These are phyloP conservation scores for Solanum chacoense DNA, from an alignment of 305 asterid genomes.

Conservation along the genomic window DNA sequence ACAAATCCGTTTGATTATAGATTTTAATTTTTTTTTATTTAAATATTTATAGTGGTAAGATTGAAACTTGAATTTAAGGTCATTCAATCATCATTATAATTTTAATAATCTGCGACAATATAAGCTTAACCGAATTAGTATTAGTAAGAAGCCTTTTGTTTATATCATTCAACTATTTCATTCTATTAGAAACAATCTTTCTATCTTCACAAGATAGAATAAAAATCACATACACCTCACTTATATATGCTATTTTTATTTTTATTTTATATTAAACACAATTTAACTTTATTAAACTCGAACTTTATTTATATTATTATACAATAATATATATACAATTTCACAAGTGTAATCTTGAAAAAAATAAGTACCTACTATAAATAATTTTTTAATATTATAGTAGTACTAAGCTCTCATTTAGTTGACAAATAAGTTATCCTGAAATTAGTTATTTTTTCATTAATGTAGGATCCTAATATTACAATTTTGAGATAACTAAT, in stretches of 20 bases:
- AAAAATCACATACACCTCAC: background rate
- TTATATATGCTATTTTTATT: background rate
- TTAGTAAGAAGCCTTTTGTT: background rate
- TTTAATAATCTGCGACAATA: too few species aligned
- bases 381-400: too few species aligned
- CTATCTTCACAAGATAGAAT: background rate
- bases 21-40: too few species aligned
- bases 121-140: too few species aligned
- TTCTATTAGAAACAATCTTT: background rate
- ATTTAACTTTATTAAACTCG: background rate
- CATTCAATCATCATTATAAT: background rate
- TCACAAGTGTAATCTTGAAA: too few species aligned
- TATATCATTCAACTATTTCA: background rate
- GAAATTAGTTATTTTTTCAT: too few species aligned
- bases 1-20: too few species aligned
- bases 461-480: too few species aligned
- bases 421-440: background rate
- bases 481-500: background rate
- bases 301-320: background rate
- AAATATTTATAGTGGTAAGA: too few species aligned
- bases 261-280: background rate
- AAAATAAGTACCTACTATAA: background rate
- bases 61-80: too few species aligned
- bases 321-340: background rate
- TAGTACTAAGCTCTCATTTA: too few species aligned